phyloP scores from a whole-genome alignment of 306 rosid species.

The Sicyos edulis region DNA sequence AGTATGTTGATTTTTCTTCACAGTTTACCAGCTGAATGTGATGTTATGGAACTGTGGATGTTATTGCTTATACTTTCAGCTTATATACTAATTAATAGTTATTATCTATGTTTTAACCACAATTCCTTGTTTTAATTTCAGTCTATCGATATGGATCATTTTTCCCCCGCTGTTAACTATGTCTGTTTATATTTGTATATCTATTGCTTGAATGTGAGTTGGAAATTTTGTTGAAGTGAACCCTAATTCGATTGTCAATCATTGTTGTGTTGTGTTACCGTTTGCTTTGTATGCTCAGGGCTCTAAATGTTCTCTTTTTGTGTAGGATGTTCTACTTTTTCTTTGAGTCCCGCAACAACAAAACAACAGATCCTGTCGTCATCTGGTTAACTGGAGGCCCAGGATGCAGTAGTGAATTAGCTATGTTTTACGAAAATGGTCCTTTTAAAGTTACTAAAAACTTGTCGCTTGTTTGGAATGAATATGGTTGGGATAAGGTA shows the following conservation, averaged over 20 bases:
- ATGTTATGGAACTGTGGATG: not conserved
- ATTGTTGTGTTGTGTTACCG: not conserved
- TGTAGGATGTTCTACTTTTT: conserved; percentile 90
- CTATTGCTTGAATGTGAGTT: not conserved
- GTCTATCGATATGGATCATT: not conserved
- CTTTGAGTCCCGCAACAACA: conserved; percentile 73
- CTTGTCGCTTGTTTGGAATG: conserved; percentile 87
- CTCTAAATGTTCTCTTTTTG: conserved; percentile 15
- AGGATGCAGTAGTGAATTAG: conserved; percentile 98
- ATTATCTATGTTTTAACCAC: not conserved
- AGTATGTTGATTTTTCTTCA: not conserved
- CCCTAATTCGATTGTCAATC: not conserved
- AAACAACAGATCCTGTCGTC: conserved; percentile 76
- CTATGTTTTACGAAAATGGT: too few species aligned
- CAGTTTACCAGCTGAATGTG: not conserved
- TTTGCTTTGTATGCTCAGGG: not conserved
- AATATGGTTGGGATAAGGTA: conserved; percentile 96
- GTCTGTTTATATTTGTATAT: not conserved
- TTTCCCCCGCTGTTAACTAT: not conserved
- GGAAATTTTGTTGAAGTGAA: not conserved
- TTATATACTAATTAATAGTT: not conserved
- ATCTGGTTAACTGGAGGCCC: conserved; percentile 99
- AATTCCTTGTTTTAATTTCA: not conserved
- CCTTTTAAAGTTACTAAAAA: conserved; percentile 79
- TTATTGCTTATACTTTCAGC: not conserved